Evolutionary conservation across 2,329 filamentous ascomycete species (phyloP).

Genomic region (Xylaria sp.): DNA sequence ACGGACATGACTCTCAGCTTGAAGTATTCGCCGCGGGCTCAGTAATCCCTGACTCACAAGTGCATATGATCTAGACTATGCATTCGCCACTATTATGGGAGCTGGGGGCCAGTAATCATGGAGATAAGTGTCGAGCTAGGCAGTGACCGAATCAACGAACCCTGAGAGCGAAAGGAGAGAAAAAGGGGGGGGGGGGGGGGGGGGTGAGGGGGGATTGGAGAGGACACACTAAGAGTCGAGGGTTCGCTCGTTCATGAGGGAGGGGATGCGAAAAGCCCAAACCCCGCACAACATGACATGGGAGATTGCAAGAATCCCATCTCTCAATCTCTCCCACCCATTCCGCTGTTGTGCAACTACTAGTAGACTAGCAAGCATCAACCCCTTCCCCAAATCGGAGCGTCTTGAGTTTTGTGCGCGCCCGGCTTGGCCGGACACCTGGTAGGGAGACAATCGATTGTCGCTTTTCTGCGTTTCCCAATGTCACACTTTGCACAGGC

Average conservation of each 20-base stretch:
- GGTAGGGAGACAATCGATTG: conserved; percentile 2
- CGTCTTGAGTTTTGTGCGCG: neutral
- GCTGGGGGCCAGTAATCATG: neutral
- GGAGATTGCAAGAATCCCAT: conserved; percentile 38
- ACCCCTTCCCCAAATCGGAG: conserved; percentile 8
- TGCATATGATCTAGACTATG: neutral
- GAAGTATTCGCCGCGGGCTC: neutral
- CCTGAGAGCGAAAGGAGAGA: neutral
- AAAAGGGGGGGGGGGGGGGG: neutral
- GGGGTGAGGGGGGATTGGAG: neutral
- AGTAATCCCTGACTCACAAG: neutral
- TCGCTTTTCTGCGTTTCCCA: neutral
- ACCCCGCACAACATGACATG: conserved; percentile 29
- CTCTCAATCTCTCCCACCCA: conserved; percentile 1
- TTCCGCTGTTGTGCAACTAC: conserved; percentile 20
- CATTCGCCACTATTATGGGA: neutral
- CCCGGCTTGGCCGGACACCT: neutral
- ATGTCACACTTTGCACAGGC: conserved; percentile 7
- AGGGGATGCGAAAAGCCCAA: neutral
- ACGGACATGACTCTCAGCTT: neutral
- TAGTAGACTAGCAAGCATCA: conserved; percentile 5
- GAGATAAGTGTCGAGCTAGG: neutral
- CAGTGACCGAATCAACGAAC: neutral
- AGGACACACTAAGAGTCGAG: neutral
- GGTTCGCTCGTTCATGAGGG: neutral